Evolutionary conservation across 2,329 filamentous ascomycete species (phyloP).

Genomic region (Xylaria sp.): DNA sequence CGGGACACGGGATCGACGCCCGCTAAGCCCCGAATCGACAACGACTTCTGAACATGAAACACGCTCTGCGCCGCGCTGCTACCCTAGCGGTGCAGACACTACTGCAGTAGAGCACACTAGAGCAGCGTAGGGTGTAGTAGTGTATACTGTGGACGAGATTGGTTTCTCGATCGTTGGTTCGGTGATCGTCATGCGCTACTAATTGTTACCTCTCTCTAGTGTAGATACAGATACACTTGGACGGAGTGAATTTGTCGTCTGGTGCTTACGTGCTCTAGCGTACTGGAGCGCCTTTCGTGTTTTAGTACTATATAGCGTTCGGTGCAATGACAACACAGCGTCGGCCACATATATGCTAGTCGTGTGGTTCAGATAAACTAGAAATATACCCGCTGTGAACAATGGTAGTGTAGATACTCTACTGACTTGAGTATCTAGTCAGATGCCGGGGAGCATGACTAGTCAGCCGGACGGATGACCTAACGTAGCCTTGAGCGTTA

Average conservation of each 20-base stretch:
- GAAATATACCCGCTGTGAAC: not conserved
- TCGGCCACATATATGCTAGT: not conserved
- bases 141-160: not conserved
- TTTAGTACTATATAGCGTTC: not conserved
- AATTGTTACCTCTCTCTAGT: not conserved
- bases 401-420: not conserved
- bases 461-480: constrained; percentile 5
- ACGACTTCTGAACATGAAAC: constrained; percentile 46
- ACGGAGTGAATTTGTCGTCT: not conserved
- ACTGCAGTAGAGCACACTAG: not conserved
- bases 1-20: constrained; percentile 39
- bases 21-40: constrained; percentile 39
- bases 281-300: not conserved
- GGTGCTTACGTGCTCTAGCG: not conserved
- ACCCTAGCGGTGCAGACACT: constrained; percentile 35
- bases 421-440: constrained; percentile 7
- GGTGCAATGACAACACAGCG: constrained; percentile 29
- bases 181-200: constrained; percentile 20
- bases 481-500: constrained; percentile 7
- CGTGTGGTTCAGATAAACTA: not conserved
- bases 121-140: not conserved
- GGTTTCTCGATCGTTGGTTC: constrained; percentile 5
- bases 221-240: not conserved
- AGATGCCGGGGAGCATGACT: constrained; percentile 9
- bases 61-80: constrained; percentile 45